A percentile compares a stretch with the other conserved stretches of the same genome.
phyloP scores from a whole-genome alignment of 177 flowering plant species.

The Telopea speciosissima region DNA sequence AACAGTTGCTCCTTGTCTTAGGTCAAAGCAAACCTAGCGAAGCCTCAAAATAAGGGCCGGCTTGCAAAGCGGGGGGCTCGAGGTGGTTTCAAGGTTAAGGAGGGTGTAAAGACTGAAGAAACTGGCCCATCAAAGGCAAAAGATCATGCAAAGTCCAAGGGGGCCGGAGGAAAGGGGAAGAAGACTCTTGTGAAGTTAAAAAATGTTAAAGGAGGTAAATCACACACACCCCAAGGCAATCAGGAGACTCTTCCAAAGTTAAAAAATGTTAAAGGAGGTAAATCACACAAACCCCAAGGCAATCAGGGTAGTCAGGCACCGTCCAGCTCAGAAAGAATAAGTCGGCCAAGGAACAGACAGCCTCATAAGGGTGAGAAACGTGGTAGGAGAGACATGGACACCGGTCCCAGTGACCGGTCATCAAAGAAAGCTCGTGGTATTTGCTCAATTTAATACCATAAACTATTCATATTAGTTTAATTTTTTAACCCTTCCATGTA shows the following conservation, averaged over 20 bases:
- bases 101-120: conserved; percentile 16
- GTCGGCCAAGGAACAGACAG: conserved; percentile 20
- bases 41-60: conserved; percentile 30
- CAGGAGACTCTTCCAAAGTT: conserved; percentile 17
- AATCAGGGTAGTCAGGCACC: conserved; percentile 15
- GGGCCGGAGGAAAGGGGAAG: conserved; percentile 20
- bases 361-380: conserved; percentile 20
- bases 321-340: conserved; percentile 9
- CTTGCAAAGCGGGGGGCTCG: conserved; percentile 25
- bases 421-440: conserved; percentile 30
- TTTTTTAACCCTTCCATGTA: background rate
- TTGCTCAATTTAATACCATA: background rate
- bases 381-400: conserved; percentile 23
- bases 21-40: conserved; percentile 46
- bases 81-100: conserved; percentile 31
- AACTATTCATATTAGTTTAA: background rate
- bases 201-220: conserved; percentile 18
- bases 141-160: conserved; percentile 10
- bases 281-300: conserved; percentile 14
- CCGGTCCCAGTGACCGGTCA: conserved; percentile 17
- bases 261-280: conserved; percentile 17
- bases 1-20: conserved; percentile 13
- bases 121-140: conserved; percentile 17
- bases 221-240: conserved; percentile 15
- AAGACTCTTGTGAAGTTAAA: conserved; percentile 15